Evolutionary conservation across 108 stramenopile genomes (phyloP).

Genomic region (Cyclotella distinguenda): DNA sequence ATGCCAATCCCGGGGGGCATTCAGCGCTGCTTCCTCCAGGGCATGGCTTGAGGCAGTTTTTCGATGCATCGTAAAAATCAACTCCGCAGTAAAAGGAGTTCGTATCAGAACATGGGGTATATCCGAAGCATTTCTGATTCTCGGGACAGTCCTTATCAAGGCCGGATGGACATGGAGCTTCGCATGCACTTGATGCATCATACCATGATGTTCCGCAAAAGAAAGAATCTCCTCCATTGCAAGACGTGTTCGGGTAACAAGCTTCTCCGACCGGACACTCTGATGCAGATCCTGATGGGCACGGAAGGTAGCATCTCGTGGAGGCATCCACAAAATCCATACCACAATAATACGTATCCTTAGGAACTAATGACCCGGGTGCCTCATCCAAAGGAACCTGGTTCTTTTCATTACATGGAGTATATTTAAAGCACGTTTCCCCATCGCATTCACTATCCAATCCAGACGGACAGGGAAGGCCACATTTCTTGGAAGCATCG

Average conservation of each 20-base stretch:
- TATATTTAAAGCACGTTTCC: slow-evolving; percentile 45
- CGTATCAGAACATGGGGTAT: slow-evolving; percentile 43
- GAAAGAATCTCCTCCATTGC: slow-evolving; percentile 43
- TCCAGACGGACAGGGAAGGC: slow-evolving; percentile 41
- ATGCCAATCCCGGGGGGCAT: slow-evolving; percentile 40
- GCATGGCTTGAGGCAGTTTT: slow-evolving; percentile 40
- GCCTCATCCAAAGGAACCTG: neutral
- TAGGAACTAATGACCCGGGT: slow-evolving; percentile 2
- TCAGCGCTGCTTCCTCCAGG: slow-evolving; percentile 25
- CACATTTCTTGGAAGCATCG: slow-evolving; percentile 41
- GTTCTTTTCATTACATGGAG: slow-evolving; percentile 35
- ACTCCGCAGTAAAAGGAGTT: slow-evolving; percentile 50
- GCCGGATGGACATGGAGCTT: slow-evolving; percentile 40
- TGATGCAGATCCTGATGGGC: slow-evolving; percentile 42
- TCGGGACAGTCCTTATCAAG: slow-evolving; percentile 43
- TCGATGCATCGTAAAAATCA: slow-evolving; percentile 47
- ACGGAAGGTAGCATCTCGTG: slow-evolving; percentile 42
- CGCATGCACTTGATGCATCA: slow-evolving; percentile 49
- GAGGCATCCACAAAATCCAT: slow-evolving; percentile 41
- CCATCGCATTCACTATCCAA: slow-evolving; percentile 29
- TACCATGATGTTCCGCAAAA: slow-evolving; percentile 47
- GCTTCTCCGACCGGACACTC: slow-evolving; percentile 51
- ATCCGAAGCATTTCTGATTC: slow-evolving; percentile 42
- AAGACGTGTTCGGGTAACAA: slow-evolving; percentile 45
- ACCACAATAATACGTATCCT: slow-evolving; percentile 44